Conservation (phyloP, 202 grass and related monocot species). For the Dendrocalamus latiflorus region DNA sequence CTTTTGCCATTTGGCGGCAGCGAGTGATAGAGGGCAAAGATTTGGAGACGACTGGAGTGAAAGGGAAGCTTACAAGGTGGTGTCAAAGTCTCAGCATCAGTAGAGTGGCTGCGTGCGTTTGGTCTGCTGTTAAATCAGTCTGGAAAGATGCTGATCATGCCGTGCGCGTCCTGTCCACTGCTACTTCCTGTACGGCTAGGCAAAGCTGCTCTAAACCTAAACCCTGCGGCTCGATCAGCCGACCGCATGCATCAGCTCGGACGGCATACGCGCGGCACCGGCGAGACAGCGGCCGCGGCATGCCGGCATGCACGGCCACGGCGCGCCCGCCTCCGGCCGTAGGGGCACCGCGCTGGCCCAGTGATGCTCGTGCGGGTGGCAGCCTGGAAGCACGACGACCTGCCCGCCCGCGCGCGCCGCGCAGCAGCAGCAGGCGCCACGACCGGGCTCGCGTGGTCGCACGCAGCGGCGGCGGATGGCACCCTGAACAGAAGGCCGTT, state of each 20-base stretch:
- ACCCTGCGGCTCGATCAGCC: not conserved
- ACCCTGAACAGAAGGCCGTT: not conserved
- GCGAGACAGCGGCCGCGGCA: not conserved
- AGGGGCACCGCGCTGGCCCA: not conserved
- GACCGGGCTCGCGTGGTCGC: no score
- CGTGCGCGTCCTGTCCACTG: not conserved
- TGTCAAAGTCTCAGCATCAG: not conserved
- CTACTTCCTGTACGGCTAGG: not conserved
- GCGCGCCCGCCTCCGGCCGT: no score
- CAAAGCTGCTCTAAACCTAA: not conserved
- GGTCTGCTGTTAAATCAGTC: not conserved
- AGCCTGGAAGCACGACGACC: not conserved
- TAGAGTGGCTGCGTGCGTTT: not conserved
- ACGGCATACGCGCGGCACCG: not conserved
- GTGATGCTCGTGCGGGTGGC: not conserved
- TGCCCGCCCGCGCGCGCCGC: no score
- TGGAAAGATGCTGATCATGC: not conserved
- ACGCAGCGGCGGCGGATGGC: not conserved
- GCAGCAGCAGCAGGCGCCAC: not conserved
- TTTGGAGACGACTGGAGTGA: not conserved
- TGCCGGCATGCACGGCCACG: not conserved
- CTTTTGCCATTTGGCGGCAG: not conserved
- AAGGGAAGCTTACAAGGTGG: not conserved
- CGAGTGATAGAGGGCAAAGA: not conserved
- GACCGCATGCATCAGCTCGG: not conserved